Conservation (phyloP, 305 asterid species). For the Lippia alba region DNA sequence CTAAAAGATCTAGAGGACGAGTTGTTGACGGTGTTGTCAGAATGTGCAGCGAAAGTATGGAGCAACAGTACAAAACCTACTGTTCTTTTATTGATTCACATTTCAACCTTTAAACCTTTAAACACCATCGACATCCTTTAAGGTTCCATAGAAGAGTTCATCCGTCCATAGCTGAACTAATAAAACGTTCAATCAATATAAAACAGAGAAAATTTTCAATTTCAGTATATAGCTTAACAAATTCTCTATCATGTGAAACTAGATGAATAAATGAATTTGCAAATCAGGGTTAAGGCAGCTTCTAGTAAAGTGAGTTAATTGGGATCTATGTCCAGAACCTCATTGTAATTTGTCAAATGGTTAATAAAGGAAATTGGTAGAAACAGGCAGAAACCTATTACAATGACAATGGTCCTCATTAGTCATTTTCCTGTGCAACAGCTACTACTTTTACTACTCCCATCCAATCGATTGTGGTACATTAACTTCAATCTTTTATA, state of each 20-base stretch:
- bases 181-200: not conserved
- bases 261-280: not conserved
- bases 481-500: too few relatives aligned
- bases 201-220: not conserved
- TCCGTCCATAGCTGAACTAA: not conserved
- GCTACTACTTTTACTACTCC: not conserved
- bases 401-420: not conserved
- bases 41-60: not conserved
- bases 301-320: not conserved
- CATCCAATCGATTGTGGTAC: not conserved
- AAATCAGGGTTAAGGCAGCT: not conserved
- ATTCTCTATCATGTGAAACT: not conserved
- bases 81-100: not conserved
- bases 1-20: not conserved
- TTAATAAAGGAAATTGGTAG: not conserved
- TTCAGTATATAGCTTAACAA: not conserved
- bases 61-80: not conserved
- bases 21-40: not conserved
- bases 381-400: not conserved
- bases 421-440: not conserved
- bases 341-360: conserved; percentile 1
- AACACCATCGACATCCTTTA: not conserved
- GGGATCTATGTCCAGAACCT: not conserved
- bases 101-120: not conserved
- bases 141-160: not conserved